Conservation (phyloP, 352 stramenopile genomes). For the Globisporangium middletonii region DNA sequence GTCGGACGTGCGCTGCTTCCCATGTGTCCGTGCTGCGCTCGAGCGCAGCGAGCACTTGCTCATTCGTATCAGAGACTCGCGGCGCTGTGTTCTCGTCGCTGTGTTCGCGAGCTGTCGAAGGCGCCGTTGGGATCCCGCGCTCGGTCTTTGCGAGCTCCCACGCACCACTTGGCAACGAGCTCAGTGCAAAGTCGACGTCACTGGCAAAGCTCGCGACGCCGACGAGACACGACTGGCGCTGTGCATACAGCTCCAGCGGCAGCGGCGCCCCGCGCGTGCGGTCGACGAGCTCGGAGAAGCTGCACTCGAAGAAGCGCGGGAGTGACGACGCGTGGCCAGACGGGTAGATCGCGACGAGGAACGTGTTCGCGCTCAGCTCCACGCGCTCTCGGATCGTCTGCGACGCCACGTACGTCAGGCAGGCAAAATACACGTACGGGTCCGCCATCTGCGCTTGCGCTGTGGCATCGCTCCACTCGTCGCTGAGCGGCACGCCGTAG, state of each 20-base stretch:
- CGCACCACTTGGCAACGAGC: conserved; percentile 21
- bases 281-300: conserved; percentile 15
- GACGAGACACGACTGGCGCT: conserved; percentile 40
- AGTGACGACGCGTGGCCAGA: conserved; percentile 17
- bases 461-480: conserved; percentile 34
- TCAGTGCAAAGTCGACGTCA: conserved; percentile 43
- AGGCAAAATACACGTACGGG: conserved; percentile 55
- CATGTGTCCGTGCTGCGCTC: neutral
- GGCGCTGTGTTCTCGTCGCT: neutral
- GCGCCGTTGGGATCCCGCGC: conserved; percentile 20
- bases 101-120: neutral
- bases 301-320: conserved; percentile 73
- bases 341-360: conserved; percentile 64
- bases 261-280: conserved; percentile 8
- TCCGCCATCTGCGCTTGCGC: conserved; percentile 32
- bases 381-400: conserved; percentile 54
- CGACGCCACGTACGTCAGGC: conserved; percentile 45
- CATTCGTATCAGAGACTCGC: too few relatives aligned
- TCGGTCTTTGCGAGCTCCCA: conserved; percentile 34
- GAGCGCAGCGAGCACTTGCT: too few relatives aligned
- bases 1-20: neutral
- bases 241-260: conserved; percentile 33
- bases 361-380: conserved; percentile 42
- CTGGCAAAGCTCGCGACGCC: conserved; percentile 45
- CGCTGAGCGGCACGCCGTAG: conserved; percentile 53